phyloP scores from a whole-genome alignment of 2,329 filamentous ascomycete species.

The Lasiodiplodia gonubiensis region DNA sequence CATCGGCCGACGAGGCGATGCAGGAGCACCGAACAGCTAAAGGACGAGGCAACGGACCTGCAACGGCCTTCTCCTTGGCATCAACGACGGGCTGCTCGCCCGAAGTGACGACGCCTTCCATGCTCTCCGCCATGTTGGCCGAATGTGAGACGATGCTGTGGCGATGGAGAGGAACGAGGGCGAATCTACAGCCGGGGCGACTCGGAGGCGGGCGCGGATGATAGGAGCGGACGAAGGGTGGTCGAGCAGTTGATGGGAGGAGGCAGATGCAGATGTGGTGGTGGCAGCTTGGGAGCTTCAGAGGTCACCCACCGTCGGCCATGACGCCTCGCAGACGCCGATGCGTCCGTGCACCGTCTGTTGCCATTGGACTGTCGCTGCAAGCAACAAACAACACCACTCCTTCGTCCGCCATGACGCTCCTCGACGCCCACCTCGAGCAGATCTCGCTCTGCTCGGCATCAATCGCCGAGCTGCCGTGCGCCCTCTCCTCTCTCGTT shows the following conservation, averaged over 20 bases:
- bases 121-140: conserved; percentile 54
- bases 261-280: conserved; percentile 18
- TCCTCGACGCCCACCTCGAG: conserved; percentile 56
- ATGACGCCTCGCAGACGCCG: conserved; percentile 18
- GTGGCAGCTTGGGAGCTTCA: conserved; percentile 23
- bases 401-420: conserved; percentile 42
- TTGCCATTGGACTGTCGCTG: background rate
- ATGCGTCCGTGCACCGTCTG: conserved; percentile 11
- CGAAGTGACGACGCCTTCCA: conserved; percentile 53
- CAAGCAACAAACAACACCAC: background rate
- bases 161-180: conserved; percentile 28
- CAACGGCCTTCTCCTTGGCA: conserved; percentile 48
- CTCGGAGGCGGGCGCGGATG: background rate
- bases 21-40: background rate
- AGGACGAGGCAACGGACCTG: conserved; percentile 38
- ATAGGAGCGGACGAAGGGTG: conserved; percentile 4
- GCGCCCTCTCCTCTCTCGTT: conserved; percentile 31
- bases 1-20: background rate
- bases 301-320: conserved; percentile 11
- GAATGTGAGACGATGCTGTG: conserved; percentile 19
- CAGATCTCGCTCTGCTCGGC: conserved; percentile 57
- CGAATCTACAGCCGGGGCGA: background rate
- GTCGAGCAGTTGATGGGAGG: conserved; percentile 21
- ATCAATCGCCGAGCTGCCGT: conserved; percentile 56
- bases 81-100: conserved; percentile 50